Conservation (phyloP, 2,329 filamentous ascomycete genomes). For the Botrytis paeoniae region DNA sequence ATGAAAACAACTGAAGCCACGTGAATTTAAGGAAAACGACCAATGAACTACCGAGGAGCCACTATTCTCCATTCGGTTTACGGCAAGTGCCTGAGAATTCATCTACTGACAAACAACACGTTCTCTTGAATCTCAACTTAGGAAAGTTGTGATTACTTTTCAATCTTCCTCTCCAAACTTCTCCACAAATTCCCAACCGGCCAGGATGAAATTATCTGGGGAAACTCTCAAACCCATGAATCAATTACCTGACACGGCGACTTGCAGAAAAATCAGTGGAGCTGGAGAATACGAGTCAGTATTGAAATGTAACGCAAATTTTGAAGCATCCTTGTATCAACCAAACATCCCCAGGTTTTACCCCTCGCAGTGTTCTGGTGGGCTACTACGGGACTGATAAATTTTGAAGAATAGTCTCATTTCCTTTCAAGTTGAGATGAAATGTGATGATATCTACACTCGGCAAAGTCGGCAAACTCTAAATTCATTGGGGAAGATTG, state of each 20-base stretch:
- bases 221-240: background rate
- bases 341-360: background rate
- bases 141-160: background rate
- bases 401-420: background rate
- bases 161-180: constrained; percentile 2
- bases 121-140: background rate
- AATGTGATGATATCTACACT: background rate
- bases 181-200: background rate
- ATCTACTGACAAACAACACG: background rate
- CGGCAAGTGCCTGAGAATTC: background rate
- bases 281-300: background rate
- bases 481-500: background rate
- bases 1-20: background rate
- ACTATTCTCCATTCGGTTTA: background rate
- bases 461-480: background rate
- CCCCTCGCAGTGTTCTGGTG: background rate
- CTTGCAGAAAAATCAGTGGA: constrained; percentile 11
- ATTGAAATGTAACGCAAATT: background rate
- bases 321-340: constrained; percentile 3
- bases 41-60: background rate
- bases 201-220: background rate
- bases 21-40: background rate
- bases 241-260: constrained; percentile 1
- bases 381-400: background rate
- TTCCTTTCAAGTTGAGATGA: background rate